Base-by-base conservation (phyloP, 1,284 basidiomycete genomes). In the Coriolopsis trogii region DNA sequence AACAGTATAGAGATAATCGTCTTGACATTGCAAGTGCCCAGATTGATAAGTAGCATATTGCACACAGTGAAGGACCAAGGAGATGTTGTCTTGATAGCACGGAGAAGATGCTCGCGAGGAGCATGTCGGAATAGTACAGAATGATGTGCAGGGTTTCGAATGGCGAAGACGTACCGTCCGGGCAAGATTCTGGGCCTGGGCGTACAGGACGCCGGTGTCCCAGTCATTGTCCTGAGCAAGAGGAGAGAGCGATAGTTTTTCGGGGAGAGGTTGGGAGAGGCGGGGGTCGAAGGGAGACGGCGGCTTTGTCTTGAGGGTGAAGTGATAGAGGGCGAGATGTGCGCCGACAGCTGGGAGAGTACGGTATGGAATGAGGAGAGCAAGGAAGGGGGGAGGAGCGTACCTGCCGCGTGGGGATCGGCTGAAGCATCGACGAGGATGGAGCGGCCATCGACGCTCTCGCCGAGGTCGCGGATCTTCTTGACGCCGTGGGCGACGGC, bases 151-250 rank as follows among this genome's bases (percentile, higher is more conserved):
- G n/a, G n/a, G n/a, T n/a, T n/a, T n/a, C n/a, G n/a, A n/a, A n/a
- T n/a, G n/a, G n/a, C n/a, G n/a, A n/a, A n/a, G n/a, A 53, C 50
- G 34, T 33, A 60, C 87, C 43, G 91, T 93, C 40, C 91, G 79
- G 12, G 92, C 90, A 62, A 92, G 73, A 69, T 95, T 95, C 72
- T 95, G 93, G 3, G 90, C 85, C 51, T 85, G 73, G 3, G 85
- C 91, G 62, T 90, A 93, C 33, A 87, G 60, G 2, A 81, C 76
- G 28, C 91, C 91, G 7, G 78, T 76, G 29, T 87, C 77, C 90
- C 91, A 93, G 49, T 84, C 82, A 44, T 73, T 68, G 3, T 81
- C 80, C 0, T 56, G 48, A 5, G 72, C 51, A 6, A 77, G 46
- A 3, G 86, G 78, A 6, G 69, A 64, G 41, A 89, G 70, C 0